Evolutionary conservation across 1,139 yeast species (phyloP), one percentile per base, ranked within the genome.

Genomic region (Pichia sp.): DNA sequence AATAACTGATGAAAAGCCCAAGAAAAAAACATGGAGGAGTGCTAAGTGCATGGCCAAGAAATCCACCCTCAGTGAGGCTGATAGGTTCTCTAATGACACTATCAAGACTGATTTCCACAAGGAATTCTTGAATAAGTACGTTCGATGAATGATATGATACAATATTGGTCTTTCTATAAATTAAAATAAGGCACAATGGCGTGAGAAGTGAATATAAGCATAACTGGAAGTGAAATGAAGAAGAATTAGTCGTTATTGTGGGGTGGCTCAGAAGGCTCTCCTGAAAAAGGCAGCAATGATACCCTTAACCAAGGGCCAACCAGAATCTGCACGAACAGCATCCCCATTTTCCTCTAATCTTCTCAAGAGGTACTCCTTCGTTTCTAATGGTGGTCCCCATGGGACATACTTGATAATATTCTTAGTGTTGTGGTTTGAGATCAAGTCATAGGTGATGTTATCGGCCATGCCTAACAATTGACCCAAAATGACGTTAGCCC

Each of bases 391-490:
- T 27, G 97, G 97, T 9, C 97, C 97, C 96, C 97, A 91, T 14
- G 97, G 94, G 46, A 91, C 96, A 57, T 88, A 91, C 62, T 88
- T 88, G 63, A 88, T 80, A 40, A 91, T 84, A 53, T 82, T 82
- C 48, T 73, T 77, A 41, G 76, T 85, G 31, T 77, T 72, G 47
- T 74, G 68, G 35, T 76, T 68, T 35, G 67, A 63, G 44, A 85
- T 74, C 53, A 91, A 69, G 49, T 81, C 85, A 55, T 74, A 72
- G 27, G 96, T 86, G 44, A 85, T 74, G 51, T 81, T 80, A 59
- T 91, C 97, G 38, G 95, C 93, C 97, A 91, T 91, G 30, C 98
- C 98, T 55, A 88, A 67, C 48, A 91, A 72, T 64, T 88, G 97
- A 30, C 93, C 97, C 52, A 88, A 69, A 6, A 84, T 88, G 30